These are phyloP conservation scores for Taiwanofungus camphoratus DNA, from an alignment of 1,284 basidiomycete species.

Conservation along the genomic window DNA sequence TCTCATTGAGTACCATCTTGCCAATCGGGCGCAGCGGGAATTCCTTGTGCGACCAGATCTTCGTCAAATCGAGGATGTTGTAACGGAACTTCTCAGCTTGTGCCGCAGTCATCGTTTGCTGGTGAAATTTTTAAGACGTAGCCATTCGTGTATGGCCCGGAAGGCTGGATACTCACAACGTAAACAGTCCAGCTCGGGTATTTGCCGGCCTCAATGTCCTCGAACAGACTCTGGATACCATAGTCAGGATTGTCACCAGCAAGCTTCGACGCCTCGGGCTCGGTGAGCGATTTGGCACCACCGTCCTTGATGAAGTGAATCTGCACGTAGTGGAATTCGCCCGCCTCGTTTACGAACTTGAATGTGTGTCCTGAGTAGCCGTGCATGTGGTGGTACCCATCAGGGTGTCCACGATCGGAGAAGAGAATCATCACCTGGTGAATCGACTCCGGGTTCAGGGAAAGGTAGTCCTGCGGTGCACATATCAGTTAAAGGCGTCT, in stretches of 20 bases:
- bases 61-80: slow-evolving; percentile 88
- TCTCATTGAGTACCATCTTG: slow-evolving; percentile 83
- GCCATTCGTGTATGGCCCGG: no score
- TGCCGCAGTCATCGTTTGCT: slow-evolving; percentile 87
- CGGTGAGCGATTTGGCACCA: slow-evolving; percentile 75
- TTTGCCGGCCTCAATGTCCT: slow-evolving; percentile 74
- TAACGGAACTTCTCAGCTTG: slow-evolving; percentile 90
- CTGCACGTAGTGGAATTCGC: slow-evolving; percentile 80
- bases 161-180: slow-evolving; percentile 38
- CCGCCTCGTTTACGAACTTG: slow-evolving; percentile 82
- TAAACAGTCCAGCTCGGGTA: slow-evolving; percentile 78
- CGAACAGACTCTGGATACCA: slow-evolving; percentile 70
- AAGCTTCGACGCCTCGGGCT: slow-evolving; percentile 47
- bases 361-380: slow-evolving; percentile 93
- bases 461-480: slow-evolving; percentile 70
- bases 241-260: slow-evolving; percentile 81
- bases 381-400: slow-evolving; percentile 79
- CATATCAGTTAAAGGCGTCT: background rate
- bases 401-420: slow-evolving; percentile 88
- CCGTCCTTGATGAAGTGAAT: slow-evolving; percentile 74
- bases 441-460: slow-evolving; percentile 87
- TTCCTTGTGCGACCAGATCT: slow-evolving; percentile 81
- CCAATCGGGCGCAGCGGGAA: slow-evolving; percentile 86
- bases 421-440: slow-evolving; percentile 90
- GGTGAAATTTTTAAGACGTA: background rate